Evolutionary conservation across 306 rosid genomes (phyloP).

Genomic region (Senna siamea): DNA sequence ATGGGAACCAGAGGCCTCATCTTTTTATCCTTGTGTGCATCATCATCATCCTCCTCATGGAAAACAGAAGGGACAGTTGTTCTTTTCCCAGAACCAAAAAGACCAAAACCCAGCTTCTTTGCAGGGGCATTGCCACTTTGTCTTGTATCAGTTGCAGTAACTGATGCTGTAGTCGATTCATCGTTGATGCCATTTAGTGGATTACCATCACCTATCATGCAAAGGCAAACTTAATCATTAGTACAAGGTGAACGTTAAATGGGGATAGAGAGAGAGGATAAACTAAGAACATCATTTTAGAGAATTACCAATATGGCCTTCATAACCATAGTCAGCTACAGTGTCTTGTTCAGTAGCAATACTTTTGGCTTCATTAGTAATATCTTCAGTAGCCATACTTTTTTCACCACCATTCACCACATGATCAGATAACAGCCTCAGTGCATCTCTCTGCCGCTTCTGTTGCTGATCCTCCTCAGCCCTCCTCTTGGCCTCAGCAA

Average conservation of each 20-base stretch:
- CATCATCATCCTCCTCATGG: constrained; percentile 93
- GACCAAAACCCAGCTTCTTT: constrained; percentile 93
- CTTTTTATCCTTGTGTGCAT: constrained; percentile 91
- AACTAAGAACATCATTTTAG: not conserved
- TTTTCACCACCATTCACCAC: constrained; percentile 49
- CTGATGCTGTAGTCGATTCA: constrained; percentile 58
- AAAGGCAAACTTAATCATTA: constrained; percentile 40
- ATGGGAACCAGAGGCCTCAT: constrained; percentile 99
- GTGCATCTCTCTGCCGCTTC: constrained; percentile 63
- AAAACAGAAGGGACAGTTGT: constrained; percentile 89
- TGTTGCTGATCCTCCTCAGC: constrained; percentile 77
- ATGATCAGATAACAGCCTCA: constrained; percentile 56
- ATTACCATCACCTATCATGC: constrained; percentile 60
- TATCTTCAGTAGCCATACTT: constrained; percentile 48
- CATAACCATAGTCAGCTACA: constrained; percentile 52
- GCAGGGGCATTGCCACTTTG: constrained; percentile 69
- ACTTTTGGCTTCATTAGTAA: constrained; percentile 50
- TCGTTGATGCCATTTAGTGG: constrained; percentile 57
- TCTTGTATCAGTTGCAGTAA: constrained; percentile 59
- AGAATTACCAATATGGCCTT: constrained; percentile 59
- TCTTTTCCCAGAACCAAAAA: constrained; percentile 96
- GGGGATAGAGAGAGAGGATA: not conserved
- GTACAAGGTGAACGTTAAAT: constrained; percentile 1
- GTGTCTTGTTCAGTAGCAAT: constrained; percentile 49
- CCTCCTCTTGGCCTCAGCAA: constrained; percentile 78